A percentile compares a stretch with the other conserved stretches of the same genome.
Evolutionary conservation across 225 moss, liverwort and hornwort species (phyloP).

Genomic region (Pseudisothecium myosuroides): DNA sequence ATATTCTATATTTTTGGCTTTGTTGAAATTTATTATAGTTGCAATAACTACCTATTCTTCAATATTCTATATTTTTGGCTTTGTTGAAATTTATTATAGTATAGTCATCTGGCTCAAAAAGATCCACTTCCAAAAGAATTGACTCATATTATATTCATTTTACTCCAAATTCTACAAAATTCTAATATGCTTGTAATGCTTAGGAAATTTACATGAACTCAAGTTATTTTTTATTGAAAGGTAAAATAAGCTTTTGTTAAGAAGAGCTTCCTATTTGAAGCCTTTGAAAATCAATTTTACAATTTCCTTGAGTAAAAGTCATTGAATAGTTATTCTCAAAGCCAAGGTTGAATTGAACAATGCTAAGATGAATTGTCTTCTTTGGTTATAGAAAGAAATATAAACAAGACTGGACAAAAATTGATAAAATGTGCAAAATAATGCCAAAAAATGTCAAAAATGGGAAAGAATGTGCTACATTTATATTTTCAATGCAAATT

Average conservation of each 20-base stretch:
- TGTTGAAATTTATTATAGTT: background rate
- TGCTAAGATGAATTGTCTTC: background rate
- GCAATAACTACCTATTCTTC: background rate
- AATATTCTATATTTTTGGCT: background rate
- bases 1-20: background rate
- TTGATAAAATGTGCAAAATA: background rate
- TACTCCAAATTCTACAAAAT: too few relatives aligned
- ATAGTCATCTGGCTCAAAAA: too few relatives aligned
- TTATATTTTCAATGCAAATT: background rate
- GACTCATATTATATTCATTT: too few relatives aligned
- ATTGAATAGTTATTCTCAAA: background rate
- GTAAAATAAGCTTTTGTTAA: too few relatives aligned
- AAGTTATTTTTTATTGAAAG: too few relatives aligned
- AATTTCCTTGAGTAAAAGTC: background rate
- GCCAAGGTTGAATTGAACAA: background rate
- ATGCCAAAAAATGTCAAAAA: background rate
- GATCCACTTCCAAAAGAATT: background rate
- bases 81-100: background rate
- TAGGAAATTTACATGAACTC: too few relatives aligned
- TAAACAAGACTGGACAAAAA: background rate
- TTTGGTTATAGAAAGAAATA: background rate
- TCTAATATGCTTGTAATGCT: too few relatives aligned
- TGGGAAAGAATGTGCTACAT: background rate
- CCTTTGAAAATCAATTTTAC: background rate
- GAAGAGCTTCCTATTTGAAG: background rate